Evolutionary conservation across 2,329 filamentous ascomycete genomes (phyloP), one percentile per base, ranked within the genome.

Genomic region (Verticillium isaacii): DNA sequence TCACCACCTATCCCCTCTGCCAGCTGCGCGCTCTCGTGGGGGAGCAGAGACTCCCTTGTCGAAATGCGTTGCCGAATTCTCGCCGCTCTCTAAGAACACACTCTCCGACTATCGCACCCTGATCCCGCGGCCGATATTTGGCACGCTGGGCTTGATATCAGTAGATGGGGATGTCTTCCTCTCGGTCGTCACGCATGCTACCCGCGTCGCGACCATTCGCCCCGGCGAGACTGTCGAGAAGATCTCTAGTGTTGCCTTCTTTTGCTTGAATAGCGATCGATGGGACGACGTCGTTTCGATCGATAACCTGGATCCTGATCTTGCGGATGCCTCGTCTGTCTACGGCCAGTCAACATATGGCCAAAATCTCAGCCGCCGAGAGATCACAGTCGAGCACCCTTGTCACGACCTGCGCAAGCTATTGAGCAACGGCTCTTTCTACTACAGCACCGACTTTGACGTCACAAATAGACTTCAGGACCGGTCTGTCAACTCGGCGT

Each of bases 391-490:
- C 34, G 93, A 97, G 70, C 93, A 97, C 74, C 95, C 95, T 7
- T 98, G 94, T 74, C 80, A 92, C 69, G 91, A 95, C 56, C 76
- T 99, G 63, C 93, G 94, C 75, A 98, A 97, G 80, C 84, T 99
- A 41, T 80, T 99, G 61, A 90, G 92, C 71, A 93, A 96, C 73
- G 93, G 94, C 32, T 96, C 90, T 34, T 99, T 99, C 73, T 99
- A 98, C 74, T 99, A 97, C 78, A 97, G 93, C 72, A 92, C 92
- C n/a, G 93, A 98, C 74, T 99, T 99, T 74, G 94, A 99, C 73
- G 81, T 99, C 57, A 99, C 95, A 3, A 93, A 96, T 75, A 86
- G 95, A 67, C 78, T 98, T 65, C 95, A 99, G 75, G 90, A 97
- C 71, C 88, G 94, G 85, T 92, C 89, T 15, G 86, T 89, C 61